Evolutionary conservation across 2,329 filamentous ascomycete genomes (phyloP), one percentile per base, ranked within the genome.

Genomic region (Colletotrichum orbiculare): DNA sequence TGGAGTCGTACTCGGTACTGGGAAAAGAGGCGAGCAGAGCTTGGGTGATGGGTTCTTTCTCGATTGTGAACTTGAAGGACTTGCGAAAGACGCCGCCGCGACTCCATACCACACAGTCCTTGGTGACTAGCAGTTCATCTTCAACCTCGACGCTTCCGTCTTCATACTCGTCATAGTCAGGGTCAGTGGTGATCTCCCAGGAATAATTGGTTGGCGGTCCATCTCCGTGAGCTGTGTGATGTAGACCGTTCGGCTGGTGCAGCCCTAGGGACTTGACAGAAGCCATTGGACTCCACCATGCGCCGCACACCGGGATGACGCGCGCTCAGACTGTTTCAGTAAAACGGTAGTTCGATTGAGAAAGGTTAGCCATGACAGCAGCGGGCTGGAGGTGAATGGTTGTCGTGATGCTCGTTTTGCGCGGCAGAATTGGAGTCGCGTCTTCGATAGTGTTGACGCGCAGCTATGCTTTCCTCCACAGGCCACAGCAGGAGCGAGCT

Each of bases 231-330:
- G 97, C 86, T 69, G 97, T 89, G 81, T 96, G 93, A 67, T 88
- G 88, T 69, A 98, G 84, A 69, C 91, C 94, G 67, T 91, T 88
- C 66, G 96, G 94, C 80, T 91, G 89, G 82, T 98, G 95, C 74
- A 97, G 85, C 77, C 96, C 96, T 73, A 97, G 87, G 69, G 95
- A 97, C 78, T 89, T 92, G 79, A 97, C 88, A 75, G 91, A 89
- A 71, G 95, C 95, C 96, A 99, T 99, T 66, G 52, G 33, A 38
- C 60, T 54, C 42, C 52, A 59, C 53, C 63, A 63, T 57, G 58
- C 60, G 63, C 47, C 53, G 39, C 13, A n/a, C n/a, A 17, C 33
- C 34, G n/a, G 12, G 38, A 15, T 46, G 47, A 59, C 11, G 49
- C 17, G 42, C 52, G 8, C n/a, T 54, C 55, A 53, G 41, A 39